Conservation (phyloP, 2,329 filamentous ascomycete genomes). For the Alternaria sp. region DNA sequence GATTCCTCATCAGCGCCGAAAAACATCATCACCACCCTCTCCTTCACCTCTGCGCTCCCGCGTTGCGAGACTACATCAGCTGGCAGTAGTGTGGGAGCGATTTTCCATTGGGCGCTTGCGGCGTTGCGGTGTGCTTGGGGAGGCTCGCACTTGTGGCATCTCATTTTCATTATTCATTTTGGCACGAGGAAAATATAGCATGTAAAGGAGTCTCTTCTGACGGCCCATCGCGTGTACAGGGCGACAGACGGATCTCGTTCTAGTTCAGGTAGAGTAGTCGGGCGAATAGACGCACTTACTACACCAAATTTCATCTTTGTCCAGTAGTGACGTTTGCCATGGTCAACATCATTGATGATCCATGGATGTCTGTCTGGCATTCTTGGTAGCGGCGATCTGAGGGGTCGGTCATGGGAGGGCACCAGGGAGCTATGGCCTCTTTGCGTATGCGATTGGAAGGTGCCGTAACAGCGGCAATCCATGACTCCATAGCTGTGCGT, state of each 20-base stretch:
- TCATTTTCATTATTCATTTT: constrained; percentile 33
- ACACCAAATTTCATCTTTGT: not conserved
- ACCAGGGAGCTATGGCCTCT: constrained; percentile 16
- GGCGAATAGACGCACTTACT: constrained; percentile 31
- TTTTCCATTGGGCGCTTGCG: constrained; percentile 33
- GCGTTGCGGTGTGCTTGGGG: constrained; percentile 31
- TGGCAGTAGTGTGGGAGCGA: constrained; percentile 28
- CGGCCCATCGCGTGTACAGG: constrained; percentile 20
- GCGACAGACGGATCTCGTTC: constrained; percentile 15
- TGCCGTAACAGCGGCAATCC: constrained; percentile 19
- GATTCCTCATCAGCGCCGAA: constrained; percentile 30
- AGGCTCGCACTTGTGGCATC: constrained; percentile 29
- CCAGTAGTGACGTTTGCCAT: not conserved
- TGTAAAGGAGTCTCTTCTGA: constrained; percentile 35
- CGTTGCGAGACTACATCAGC: constrained; percentile 23
- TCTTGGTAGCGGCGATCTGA: not conserved
- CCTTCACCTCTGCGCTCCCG: constrained; percentile 30
- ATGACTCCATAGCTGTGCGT: constrained; percentile 18
- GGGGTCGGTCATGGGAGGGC: not conserved
- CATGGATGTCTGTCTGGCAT: not conserved
- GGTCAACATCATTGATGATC: not conserved
- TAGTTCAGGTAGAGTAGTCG: constrained; percentile 30
- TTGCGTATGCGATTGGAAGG: constrained; percentile 17
- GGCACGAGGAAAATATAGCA: constrained; percentile 37
- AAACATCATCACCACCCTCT: constrained; percentile 26